A percentile compares a stretch with the other conserved stretches of the same genome.
Evolutionary conservation across 192 early-diverging fungal genomes (phyloP).

Genomic region (Paraglomus occultum): DNA sequence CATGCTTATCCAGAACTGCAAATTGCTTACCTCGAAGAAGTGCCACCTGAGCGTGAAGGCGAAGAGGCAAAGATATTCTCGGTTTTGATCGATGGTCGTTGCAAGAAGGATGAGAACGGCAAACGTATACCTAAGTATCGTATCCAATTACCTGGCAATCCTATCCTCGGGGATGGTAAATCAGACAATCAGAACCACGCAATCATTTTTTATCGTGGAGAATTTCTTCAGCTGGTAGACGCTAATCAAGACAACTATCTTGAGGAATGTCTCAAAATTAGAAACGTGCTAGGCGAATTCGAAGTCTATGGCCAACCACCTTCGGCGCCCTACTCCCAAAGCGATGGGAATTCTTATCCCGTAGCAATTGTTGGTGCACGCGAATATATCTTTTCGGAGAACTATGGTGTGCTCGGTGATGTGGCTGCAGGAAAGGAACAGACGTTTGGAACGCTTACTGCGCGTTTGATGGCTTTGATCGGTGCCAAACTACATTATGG

Average conservation of each 20-base stretch:
- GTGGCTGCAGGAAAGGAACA: slow-evolving; percentile 90
- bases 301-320: slow-evolving; percentile 67
- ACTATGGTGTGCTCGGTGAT: slow-evolving; percentile 80
- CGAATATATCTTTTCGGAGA: slow-evolving; percentile 85
- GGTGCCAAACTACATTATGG: slow-evolving; percentile 85
- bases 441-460: slow-evolving; percentile 81
- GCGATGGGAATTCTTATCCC: slow-evolving; percentile 49
- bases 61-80: slow-evolving; percentile 57
- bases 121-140: slow-evolving; percentile 74
- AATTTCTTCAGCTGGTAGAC: slow-evolving; percentile 83
- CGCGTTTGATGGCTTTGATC: slow-evolving; percentile 84
- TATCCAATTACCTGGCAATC: slow-evolving; percentile 77
- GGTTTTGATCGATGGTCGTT: slow-evolving; percentile 77
- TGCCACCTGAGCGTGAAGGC: slow-evolving; percentile 58
- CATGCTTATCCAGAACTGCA: slow-evolving; percentile 74
- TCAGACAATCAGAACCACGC: slow-evolving; percentile 89
- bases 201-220: slow-evolving; percentile 81
- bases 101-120: slow-evolving; percentile 64
- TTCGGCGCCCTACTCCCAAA: slow-evolving; percentile 68
- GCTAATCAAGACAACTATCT: slow-evolving; percentile 93
- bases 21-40: slow-evolving; percentile 79
- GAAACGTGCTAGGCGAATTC: slow-evolving; percentile 84
- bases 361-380: slow-evolving; percentile 86
- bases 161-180: slow-evolving; percentile 91
- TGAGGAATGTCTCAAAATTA: slow-evolving; percentile 87